Conservation (phyloP, 495 filamentous ascomycete species). For the Penicilliopsis zonata region DNA sequence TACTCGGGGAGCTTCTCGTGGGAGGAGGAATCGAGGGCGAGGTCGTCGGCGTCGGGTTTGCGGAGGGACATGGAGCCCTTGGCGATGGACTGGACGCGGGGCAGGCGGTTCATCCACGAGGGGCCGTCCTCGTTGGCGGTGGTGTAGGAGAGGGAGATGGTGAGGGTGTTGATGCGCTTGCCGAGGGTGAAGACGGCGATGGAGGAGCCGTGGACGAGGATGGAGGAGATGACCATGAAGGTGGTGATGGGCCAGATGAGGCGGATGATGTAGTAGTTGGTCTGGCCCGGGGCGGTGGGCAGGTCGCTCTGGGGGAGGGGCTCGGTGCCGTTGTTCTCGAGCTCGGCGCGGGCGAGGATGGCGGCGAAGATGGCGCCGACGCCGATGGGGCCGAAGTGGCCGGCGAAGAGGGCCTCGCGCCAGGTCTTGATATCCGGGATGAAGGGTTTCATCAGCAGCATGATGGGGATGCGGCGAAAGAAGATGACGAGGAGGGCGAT, state of each 20-base stretch:
- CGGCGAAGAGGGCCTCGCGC: slow-evolving; percentile 95
- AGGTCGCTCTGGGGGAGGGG: slow-evolving; percentile 55
- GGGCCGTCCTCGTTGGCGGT: slow-evolving; percentile 79
- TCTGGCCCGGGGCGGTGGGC: slow-evolving; percentile 31
- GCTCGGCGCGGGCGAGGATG: slow-evolving; percentile 79
- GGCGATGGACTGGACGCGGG: slow-evolving; percentile 72
- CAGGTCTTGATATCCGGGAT: slow-evolving; percentile 98
- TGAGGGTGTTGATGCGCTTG: slow-evolving; percentile 95
- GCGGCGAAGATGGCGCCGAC: slow-evolving; percentile 95
- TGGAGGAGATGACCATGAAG: slow-evolving; percentile 89
- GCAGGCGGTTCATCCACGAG: slow-evolving; percentile 88
- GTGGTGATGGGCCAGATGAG: slow-evolving; percentile 94
- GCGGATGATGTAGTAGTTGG: slow-evolving; percentile 58
- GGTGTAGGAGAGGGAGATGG: slow-evolving; percentile 92
- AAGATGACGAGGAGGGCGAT: slow-evolving; percentile 87
- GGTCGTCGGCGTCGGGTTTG: slow-evolving; percentile 43
- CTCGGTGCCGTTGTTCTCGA: slow-evolving; percentile 61
- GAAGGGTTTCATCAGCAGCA: slow-evolving; percentile 81
- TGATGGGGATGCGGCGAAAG: slow-evolving; percentile 93
- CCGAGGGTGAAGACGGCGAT: slow-evolving; percentile 97
- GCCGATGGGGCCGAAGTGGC: slow-evolving; percentile 96
- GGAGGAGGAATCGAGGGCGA: slow-evolving; percentile 37
- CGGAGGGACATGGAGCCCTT: slow-evolving; percentile 72
- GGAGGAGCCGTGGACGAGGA: slow-evolving; percentile 92
- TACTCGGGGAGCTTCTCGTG: slow-evolving; percentile 55